Evolutionary conservation across 2,329 filamentous ascomycete species (phyloP).

Genomic region (Fusarium devonianum): DNA sequence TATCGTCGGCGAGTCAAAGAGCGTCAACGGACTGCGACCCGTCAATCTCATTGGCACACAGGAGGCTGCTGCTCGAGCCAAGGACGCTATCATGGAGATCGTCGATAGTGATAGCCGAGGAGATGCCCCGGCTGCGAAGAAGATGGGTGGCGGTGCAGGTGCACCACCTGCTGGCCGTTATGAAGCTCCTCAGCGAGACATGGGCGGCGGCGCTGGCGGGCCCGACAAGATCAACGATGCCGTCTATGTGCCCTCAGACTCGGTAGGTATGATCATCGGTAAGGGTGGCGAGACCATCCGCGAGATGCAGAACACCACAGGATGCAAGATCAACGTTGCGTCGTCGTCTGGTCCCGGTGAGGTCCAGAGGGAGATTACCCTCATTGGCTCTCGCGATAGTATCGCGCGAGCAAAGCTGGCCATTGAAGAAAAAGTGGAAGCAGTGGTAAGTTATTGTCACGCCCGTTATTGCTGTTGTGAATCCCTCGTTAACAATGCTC

Average conservation of each 20-base stretch:
- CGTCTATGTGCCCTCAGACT: conserved; percentile 86
- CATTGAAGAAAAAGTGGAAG: conserved; percentile 91
- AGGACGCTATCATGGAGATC: conserved; percentile 90
- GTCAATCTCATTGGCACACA: conserved; percentile 88
- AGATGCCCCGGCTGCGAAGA: conserved; percentile 48
- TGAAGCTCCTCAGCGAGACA: conserved; percentile 45
- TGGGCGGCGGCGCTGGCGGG: conserved; percentile 51
- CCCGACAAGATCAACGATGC: conserved; percentile 80
- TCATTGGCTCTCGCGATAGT: conserved; percentile 78
- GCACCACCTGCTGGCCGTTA: conserved; percentile 40
- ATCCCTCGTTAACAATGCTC: conserved; percentile 39
- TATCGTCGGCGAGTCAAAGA: conserved; percentile 92
- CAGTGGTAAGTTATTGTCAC: conserved; percentile 69
- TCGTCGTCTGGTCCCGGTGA: conserved; percentile 80
- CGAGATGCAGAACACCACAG: conserved; percentile 86
- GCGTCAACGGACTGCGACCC: conserved; percentile 85
- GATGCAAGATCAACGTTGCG: conserved; percentile 94
- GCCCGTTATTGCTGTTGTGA: neutral
- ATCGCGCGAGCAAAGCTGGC: conserved; percentile 83
- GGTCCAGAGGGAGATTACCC: conserved; percentile 83
- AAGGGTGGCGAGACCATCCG: conserved; percentile 95
- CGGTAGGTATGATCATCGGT: conserved; percentile 95
- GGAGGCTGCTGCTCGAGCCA: conserved; percentile 77
- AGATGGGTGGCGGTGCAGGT: conserved; percentile 33
- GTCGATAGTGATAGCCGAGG: conserved; percentile 86